Evolutionary conservation across 176 grass and related monocot species (phyloP).

Genomic region (Aegilops bicornis): DNA sequence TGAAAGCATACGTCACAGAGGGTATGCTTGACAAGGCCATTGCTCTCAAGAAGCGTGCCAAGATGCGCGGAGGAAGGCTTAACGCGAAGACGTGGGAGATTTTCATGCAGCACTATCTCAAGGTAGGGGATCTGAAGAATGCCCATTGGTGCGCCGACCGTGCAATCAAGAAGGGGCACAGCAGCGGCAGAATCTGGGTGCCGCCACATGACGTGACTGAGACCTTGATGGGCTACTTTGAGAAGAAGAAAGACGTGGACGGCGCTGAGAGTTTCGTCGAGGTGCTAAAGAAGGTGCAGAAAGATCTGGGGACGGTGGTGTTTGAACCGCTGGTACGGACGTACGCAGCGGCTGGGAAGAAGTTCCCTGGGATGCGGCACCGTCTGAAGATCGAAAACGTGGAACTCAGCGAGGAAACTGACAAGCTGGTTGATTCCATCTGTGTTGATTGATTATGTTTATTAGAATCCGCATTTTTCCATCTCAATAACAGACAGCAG

Average conservation of each 20-base stretch:
- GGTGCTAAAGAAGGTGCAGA: slow-evolving; percentile 56
- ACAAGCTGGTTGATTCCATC: slow-evolving; percentile 59
- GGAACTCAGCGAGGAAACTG: slow-evolving; percentile 37
- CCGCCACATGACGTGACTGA: slow-evolving; percentile 38
- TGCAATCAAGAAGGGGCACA: slow-evolving; percentile 90
- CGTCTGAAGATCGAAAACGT: slow-evolving; percentile 82
- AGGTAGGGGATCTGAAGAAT: slow-evolving; percentile 74
- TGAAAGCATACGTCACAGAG: slow-evolving; percentile 84
- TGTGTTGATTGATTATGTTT: slow-evolving; percentile 35
- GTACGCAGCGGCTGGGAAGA: slow-evolving; percentile 68
- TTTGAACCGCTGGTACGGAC: slow-evolving; percentile 63
- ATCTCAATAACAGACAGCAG: slow-evolving; percentile 40
- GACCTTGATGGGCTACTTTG: slow-evolving; percentile 68
- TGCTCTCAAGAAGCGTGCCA: slow-evolving; percentile 68
- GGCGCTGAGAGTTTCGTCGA: slow-evolving; percentile 68
- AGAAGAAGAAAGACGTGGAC: slow-evolving; percentile 58
- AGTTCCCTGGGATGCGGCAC: slow-evolving; percentile 63
- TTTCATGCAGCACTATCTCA: slow-evolving; percentile 83
- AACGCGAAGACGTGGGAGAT: slow-evolving; percentile 95
- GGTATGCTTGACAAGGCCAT: slow-evolving; percentile 78
- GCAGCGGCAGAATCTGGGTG: slow-evolving; percentile 60
- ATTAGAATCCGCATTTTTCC: background rate
- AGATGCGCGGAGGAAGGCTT: slow-evolving; percentile 68
- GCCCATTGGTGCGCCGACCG: slow-evolving; percentile 70
- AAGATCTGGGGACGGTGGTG: slow-evolving; percentile 46